These are phyloP conservation scores for Camelina laxa DNA, from an alignment of 345 rosid genomes.

Conservation along the genomic window DNA sequence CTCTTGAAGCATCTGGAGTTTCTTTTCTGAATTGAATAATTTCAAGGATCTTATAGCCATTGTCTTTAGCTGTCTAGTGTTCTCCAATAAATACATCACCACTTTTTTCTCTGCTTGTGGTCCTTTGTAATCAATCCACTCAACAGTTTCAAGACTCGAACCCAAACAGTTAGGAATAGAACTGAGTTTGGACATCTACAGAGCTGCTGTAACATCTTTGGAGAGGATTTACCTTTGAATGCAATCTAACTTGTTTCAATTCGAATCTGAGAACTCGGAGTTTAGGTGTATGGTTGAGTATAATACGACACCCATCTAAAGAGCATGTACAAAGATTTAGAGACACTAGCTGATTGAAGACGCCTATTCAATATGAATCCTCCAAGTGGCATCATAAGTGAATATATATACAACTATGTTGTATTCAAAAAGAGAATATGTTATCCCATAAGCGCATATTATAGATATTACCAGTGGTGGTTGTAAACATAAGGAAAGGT, in stretches of 20 bases:
- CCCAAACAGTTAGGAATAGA: slow-evolving; percentile 16
- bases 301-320: not conserved
- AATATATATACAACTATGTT: too few relatives aligned
- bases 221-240: accelerated
- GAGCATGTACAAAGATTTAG: slow-evolving; percentile 16
- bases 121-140: slow-evolving; percentile 11
- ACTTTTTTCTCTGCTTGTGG: slow-evolving; percentile 1
- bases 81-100: not conserved
- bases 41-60: not conserved
- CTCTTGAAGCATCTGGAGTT: not conserved
- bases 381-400: not conserved
- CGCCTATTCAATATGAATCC: not conserved
- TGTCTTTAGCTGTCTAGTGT: slow-evolving; percentile 2
- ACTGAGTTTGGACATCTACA: not conserved
- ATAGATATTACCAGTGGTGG: not conserved
- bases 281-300: slow-evolving; percentile 18
- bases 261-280: slow-evolving; percentile 25
- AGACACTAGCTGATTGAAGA: slow-evolving; percentile 24
- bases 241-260: not conserved
- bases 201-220: not conserved
- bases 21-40: too few relatives aligned
- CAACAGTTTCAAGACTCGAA: slow-evolving; percentile 19
- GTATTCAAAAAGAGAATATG: not conserved
- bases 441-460: not conserved
- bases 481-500: slow-evolving; percentile 5